Conservation (phyloP, 306 rosid genomes). For the Begonia peltatifolia region DNA sequence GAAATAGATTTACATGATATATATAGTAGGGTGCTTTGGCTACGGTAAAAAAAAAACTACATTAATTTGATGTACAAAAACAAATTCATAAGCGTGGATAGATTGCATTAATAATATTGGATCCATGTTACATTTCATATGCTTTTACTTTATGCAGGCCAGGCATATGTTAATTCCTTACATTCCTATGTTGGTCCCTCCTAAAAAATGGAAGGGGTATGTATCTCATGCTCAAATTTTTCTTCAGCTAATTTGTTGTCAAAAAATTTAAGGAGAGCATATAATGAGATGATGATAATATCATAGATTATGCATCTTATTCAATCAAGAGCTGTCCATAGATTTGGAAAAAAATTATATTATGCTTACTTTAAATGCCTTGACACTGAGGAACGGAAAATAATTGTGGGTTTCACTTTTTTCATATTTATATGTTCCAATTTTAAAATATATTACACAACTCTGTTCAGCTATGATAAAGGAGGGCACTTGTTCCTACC, state of each 20-base stretch:
- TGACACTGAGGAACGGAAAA: not conserved
- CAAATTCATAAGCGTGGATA: no score
- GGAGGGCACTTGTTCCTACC: slow-evolving; percentile 87
- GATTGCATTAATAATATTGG: no score
- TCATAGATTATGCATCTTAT: not conserved
- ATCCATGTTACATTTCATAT: not conserved
- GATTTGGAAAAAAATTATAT: not conserved
- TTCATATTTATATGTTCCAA: not conserved
- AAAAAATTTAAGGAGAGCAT: no score
- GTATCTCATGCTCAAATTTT: slow-evolving; percentile 1
- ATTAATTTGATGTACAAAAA: no score
- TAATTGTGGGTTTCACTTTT: slow-evolving; percentile 1
- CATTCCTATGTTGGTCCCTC: slow-evolving; percentile 84
- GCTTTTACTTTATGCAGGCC: slow-evolving; percentile 28
- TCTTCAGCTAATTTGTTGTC: no score
- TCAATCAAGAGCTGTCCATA: slow-evolving; percentile 1
- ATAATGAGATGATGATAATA: no score
- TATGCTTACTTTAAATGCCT: not conserved
- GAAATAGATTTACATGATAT: no score
- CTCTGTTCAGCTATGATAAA: slow-evolving; percentile 51
- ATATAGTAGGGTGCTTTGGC: no score
- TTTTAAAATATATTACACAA: slow-evolving; percentile 7
- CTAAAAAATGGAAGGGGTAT: slow-evolving; percentile 83
- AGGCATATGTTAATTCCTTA: slow-evolving; percentile 67
- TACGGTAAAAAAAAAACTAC: no score